Conservation (phyloP, 257 asterid genomes). For the Datura wrightii region DNA sequence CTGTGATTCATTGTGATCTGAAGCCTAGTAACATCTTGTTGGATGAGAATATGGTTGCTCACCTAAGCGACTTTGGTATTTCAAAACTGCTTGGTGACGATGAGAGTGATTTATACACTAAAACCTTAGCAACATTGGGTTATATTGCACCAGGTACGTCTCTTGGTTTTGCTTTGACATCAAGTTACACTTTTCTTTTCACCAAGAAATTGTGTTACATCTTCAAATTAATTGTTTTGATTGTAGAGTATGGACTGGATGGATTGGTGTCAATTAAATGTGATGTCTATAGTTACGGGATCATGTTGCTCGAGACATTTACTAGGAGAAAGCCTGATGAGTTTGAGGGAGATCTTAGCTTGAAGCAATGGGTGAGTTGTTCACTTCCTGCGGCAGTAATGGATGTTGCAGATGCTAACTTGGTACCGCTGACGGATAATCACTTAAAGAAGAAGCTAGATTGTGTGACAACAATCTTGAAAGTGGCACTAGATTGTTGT, state of each 20-base stretch:
- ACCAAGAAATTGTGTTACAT: neutral
- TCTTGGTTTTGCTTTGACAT: neutral
- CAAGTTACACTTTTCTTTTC: neutral
- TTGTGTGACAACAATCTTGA: neutral
- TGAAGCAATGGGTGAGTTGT: too few relatives aligned
- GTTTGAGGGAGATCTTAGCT: too few relatives aligned
- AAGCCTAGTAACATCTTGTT: too few relatives aligned
- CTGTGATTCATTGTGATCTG: too few relatives aligned
- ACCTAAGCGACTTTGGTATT: too few relatives aligned
- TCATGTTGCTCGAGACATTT: neutral
- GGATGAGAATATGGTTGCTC: too few relatives aligned
- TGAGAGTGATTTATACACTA: neutral
- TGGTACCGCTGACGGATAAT: neutral
- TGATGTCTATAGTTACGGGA: neutral
- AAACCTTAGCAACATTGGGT: neutral
- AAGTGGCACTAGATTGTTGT: neutral
- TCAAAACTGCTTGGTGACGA: too few relatives aligned
- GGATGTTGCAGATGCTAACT: neutral
- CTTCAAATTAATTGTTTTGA: neutral
- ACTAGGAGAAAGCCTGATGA: neutral
- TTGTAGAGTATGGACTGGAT: neutral
- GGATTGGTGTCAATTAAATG: neutral
- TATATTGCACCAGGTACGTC: neutral
- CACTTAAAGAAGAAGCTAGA: neutral
- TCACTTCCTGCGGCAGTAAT: neutral